phyloP scores from a whole-genome alignment of 108 stramenopile genomes.

The Cyclotella kingstonii region DNA sequence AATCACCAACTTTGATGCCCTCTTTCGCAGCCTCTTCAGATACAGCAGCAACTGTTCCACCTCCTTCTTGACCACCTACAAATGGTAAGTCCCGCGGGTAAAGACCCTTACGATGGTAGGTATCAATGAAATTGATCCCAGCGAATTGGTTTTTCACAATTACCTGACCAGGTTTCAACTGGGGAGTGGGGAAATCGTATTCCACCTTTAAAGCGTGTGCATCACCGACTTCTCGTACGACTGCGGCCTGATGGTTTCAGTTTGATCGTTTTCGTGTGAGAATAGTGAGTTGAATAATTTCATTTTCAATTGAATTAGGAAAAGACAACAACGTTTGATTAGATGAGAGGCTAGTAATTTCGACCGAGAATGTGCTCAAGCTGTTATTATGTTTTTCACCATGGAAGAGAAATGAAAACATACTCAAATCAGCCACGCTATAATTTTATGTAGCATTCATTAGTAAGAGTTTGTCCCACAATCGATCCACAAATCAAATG shows the following conservation, averaged over 20 bases:
- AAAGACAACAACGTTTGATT: constrained; percentile 1
- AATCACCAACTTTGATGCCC: constrained; percentile 49
- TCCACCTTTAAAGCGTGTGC: constrained; percentile 59
- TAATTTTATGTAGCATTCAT: constrained; percentile 28
- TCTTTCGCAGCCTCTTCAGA: constrained; percentile 39
- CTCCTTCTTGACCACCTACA: constrained; percentile 73
- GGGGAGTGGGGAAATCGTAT: constrained; percentile 50
- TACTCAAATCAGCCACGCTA: constrained; percentile 29
- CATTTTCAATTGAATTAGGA: constrained; percentile 6
- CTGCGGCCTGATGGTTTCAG: constrained; percentile 49
- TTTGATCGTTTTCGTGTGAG: background rate
- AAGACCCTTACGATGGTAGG: constrained; percentile 72
- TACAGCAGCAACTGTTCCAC: constrained; percentile 54
- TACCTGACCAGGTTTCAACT: constrained; percentile 49
- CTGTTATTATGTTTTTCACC: constrained; percentile 33
- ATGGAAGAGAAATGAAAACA: constrained; percentile 23
- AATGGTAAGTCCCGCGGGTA: constrained; percentile 66
- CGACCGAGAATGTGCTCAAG: constrained; percentile 11
- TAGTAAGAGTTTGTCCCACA: constrained; percentile 34
- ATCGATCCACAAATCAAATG: constrained; percentile 19
- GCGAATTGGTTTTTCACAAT: constrained; percentile 69
- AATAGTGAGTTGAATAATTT: background rate
- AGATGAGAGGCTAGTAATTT: background rate
- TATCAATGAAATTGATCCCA: constrained; percentile 82
- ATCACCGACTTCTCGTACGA: constrained; percentile 67